phyloP scores from a whole-genome alignment of 768 basidiomycete genomes.

The Pleurotus salmoneostramineus region DNA sequence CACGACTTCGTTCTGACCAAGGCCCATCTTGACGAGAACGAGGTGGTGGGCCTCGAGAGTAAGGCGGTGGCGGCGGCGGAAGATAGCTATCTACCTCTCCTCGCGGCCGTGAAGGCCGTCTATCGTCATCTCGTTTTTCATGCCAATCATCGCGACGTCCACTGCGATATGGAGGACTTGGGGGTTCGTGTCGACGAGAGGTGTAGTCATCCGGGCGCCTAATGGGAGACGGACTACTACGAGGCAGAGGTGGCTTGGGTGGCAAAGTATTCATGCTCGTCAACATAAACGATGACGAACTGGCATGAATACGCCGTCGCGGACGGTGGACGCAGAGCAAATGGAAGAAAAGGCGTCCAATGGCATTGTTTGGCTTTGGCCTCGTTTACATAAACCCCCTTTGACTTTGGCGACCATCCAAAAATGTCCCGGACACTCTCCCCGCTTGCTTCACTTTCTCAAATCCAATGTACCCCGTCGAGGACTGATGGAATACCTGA shows the following conservation, averaged over 20 bases:
- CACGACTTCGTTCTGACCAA: neutral
- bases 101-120: neutral
- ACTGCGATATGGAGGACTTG: neutral
- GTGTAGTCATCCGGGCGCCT: slow-evolving; percentile 13
- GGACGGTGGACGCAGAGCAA: neutral
- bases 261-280: slow-evolving; percentile 34
- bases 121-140: neutral
- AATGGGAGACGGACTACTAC: slow-evolving; percentile 12
- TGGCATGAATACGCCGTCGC: neutral
- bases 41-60: neutral
- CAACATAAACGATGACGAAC: neutral
- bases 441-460: slow-evolving; percentile 78
- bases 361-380: too few species aligned
- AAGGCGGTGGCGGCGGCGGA: neutral
- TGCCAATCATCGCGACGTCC: slow-evolving; percentile 2
- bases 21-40: neutral
- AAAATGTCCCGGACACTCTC: slow-evolving; percentile 39
- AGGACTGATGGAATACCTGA: slow-evolving; percentile 74
- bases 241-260: slow-evolving; percentile 31
- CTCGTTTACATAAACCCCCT: too few species aligned
- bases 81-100: neutral
- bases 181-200: slow-evolving; percentile 11
- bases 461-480: slow-evolving; percentile 80
- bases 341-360: neutral
- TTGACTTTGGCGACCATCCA: neutral